Evolutionary conservation across 1,284 basidiomycete species (phyloP).

Genomic region (Ustilago trichophora): DNA sequence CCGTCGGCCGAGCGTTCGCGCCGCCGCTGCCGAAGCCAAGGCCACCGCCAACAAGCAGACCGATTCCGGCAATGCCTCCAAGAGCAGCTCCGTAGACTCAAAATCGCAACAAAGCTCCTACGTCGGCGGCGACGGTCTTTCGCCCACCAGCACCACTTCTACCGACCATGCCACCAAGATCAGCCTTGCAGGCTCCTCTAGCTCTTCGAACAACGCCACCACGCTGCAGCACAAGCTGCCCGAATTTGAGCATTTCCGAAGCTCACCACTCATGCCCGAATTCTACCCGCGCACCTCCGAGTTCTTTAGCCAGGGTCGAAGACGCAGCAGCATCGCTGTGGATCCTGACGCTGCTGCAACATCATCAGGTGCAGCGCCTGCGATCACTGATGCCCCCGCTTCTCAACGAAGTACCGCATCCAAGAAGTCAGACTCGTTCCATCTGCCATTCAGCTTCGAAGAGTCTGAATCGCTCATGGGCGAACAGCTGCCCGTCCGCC

Average conservation of each 20-base stretch:
- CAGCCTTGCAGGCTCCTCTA: constrained; percentile 23
- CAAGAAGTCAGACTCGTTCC: constrained; percentile 26
- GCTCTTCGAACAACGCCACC: constrained; percentile 8
- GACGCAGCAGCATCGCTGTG: constrained; percentile 26
- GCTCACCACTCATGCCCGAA: constrained; percentile 31
- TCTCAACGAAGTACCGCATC: neutral
- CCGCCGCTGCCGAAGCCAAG: constrained; percentile 4
- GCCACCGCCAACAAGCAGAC: neutral
- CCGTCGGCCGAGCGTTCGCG: constrained; percentile 9
- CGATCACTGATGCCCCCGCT: too few relatives aligned
- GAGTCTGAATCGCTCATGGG: constrained; percentile 28
- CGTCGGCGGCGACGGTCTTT: constrained; percentile 20
- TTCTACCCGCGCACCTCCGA: constrained; percentile 42
- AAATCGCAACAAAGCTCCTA: constrained; percentile 32
- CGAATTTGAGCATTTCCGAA: constrained; percentile 46
- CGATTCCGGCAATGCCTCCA: constrained; percentile 4
- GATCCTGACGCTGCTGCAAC: constrained; percentile 9
- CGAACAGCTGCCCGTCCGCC: constrained; percentile 48
- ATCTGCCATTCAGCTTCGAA: constrained; percentile 26
- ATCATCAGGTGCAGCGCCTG: too few relatives aligned
- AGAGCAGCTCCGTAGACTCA: constrained; percentile 33
- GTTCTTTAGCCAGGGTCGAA: constrained; percentile 42
- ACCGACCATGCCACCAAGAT: constrained; percentile 14
- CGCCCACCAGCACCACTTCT: constrained; percentile 29
- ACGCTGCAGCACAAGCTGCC: constrained; percentile 33